Percentiles rank a stretch among this genome's conserved stretches.
Evolutionary conservation across 495 filamentous ascomycete species (phyloP).

Genomic region (Xylaria intraflava): DNA sequence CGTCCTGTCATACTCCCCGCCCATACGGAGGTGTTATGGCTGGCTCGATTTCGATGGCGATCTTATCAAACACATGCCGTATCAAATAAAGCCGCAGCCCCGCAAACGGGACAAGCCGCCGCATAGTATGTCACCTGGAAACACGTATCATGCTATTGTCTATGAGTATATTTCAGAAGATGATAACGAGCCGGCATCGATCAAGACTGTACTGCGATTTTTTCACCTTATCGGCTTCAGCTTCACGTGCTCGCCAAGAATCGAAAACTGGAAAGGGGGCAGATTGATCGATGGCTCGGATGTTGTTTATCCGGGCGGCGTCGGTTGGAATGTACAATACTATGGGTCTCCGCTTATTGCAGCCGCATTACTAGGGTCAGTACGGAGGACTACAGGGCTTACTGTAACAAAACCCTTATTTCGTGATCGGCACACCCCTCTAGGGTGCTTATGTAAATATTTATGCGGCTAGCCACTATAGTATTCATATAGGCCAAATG

Average conservation of each 20-base stretch:
- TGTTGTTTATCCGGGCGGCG: slow-evolving; percentile 4
- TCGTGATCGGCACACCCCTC: no score
- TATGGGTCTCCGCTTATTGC: not conserved
- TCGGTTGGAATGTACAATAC: not conserved
- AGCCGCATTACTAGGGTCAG: slow-evolving; percentile 4
- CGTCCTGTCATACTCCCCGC: not conserved
- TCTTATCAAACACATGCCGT: slow-evolving; percentile 3
- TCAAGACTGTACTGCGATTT: slow-evolving; percentile 1
- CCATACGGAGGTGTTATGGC: slow-evolving; percentile 4
- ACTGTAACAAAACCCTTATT: no score
- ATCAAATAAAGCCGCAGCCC: slow-evolving; percentile 1
- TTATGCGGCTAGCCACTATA: no score
- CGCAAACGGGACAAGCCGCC: not conserved
- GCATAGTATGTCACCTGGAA: slow-evolving; percentile 2
- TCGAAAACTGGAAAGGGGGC: slow-evolving; percentile 3
- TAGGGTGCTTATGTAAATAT: no score
- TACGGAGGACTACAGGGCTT: no score
- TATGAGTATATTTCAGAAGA: slow-evolving; percentile 1
- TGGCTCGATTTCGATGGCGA: slow-evolving; percentile 2
- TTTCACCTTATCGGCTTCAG: slow-evolving; percentile 1
- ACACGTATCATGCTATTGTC: slow-evolving; percentile 1
- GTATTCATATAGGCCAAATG: no score
- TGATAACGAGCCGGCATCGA: not conserved
- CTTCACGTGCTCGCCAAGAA: slow-evolving; percentile 4
- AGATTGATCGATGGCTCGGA: not conserved